Evolutionary conservation across 805 yeast species (phyloP), one percentile per base, ranked within the genome.

Genomic region (Metschnikowia chrysomelidarum): DNA sequence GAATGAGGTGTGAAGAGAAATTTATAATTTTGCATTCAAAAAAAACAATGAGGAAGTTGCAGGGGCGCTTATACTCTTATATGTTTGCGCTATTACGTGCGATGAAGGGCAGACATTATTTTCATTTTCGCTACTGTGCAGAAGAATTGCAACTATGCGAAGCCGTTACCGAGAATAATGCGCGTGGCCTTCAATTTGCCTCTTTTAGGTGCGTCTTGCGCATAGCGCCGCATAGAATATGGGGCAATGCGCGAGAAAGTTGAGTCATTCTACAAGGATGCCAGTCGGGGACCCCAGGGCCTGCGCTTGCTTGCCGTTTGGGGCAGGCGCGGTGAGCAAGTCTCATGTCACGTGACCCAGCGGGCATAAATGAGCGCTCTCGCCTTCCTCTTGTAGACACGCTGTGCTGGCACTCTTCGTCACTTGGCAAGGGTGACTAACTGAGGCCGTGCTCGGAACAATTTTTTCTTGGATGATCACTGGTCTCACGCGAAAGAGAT

Each of bases 181-280:
- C 24, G 33, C 5, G 20, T 34, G 28, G 28, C 38, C 29, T 34
- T 33, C 27, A 18, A 7, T 26, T 15, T 17, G 26, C 21, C 27
- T 11, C n/a, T 20, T 26, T 32, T 15, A 6, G 38, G 25, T 5
- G n/a, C 22, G 5, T 16, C 4, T 14, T 24, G 38, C 38, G 38
- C 33, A 24, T 34, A 24, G 33, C 21, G 38, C 38, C 38, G 38
- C 38, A 34, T 24, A 7, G 9, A 11, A 7, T 7, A 24, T 19
- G 32, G 38, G 38, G 29, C 19, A 34, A 34, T 24, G 26, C 38
- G 33, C 21, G 38, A 33, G 38, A 19, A 28, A 7, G 29, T 33
- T 34, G 38, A 34, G 33, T 34, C 38, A 34, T 29, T 19, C 17
- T 29, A 12, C 20, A 11, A 11, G 18, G 37, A 33, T 24, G 37